Evolutionary conservation across 129 eudicot species (phyloP).

Genomic region (sunflower (Helianthus annuus)): DNA sequence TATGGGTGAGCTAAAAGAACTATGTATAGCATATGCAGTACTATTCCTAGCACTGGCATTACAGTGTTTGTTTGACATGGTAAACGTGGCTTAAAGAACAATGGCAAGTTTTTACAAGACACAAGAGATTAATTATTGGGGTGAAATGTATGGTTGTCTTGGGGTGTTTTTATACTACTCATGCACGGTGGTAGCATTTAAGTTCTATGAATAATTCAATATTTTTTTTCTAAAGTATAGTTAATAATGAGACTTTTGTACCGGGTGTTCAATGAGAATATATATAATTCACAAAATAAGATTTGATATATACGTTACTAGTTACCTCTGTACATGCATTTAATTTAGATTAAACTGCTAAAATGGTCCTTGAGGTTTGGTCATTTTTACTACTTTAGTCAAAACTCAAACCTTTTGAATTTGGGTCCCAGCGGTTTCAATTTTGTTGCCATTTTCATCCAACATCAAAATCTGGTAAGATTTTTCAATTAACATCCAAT

Average conservation of each 20-base stretch:
- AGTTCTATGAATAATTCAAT: not conserved
- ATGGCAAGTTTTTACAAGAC: not conserved
- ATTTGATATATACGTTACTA: not conserved
- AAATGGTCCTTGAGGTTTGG: too few species aligned
- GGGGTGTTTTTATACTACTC: slow-evolving; percentile 15
- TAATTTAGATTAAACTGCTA: too few species aligned
- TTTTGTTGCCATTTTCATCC: too few species aligned
- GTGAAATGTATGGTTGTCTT: not conserved
- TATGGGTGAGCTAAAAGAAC: too few species aligned
- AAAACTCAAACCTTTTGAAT: too few species aligned
- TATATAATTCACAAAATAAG: not conserved
- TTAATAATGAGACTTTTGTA: too few species aligned
- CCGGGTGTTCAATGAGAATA: too few species aligned
- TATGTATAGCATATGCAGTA: too few species aligned
- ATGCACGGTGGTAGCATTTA: slow-evolving; percentile 22
- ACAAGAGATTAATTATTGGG: not conserved
- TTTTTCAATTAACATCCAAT: too few species aligned
- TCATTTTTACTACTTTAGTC: too few species aligned
- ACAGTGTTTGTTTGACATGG: not conserved
- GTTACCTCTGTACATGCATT: not conserved
- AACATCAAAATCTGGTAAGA: too few species aligned
- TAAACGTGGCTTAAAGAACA: not conserved
- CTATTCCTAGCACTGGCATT: not conserved
- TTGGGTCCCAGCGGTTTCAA: too few species aligned
- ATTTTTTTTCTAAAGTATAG: not conserved